Conservation (phyloP, 2,329 filamentous ascomycete genomes). For the Sphaerulina musiva region DNA sequence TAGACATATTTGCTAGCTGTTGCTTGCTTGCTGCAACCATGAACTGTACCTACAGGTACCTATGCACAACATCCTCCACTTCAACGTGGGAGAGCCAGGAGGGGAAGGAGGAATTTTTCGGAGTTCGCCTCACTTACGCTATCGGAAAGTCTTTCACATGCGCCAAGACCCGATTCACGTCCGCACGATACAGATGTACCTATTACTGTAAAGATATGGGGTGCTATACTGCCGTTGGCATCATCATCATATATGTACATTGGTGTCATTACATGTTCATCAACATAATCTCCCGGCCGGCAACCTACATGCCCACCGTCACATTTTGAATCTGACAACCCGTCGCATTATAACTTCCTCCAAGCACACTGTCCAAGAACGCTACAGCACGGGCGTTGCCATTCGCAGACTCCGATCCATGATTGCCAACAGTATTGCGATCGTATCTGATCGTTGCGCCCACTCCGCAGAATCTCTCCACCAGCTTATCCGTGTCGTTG, state of each 20-base stretch:
- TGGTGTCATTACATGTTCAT: background rate
- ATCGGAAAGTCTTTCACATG: background rate
- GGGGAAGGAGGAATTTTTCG: background rate
- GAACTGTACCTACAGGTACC: background rate
- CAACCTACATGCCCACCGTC: constrained; percentile 12
- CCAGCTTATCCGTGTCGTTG: constrained; percentile 40
- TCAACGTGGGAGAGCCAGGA: constrained; percentile 1
- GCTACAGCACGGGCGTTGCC: constrained; percentile 32
- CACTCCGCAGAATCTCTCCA: constrained; percentile 38
- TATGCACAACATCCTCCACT: constrained; percentile 1
- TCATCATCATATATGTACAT: background rate
- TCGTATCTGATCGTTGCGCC: constrained; percentile 42
- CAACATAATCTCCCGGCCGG: background rate
- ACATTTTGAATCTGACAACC: constrained; percentile 28
- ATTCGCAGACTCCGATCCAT: constrained; percentile 34
- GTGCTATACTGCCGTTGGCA: background rate
- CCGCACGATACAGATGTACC: too few species aligned
- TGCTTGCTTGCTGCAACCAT: background rate
- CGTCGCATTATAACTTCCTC: constrained; percentile 21
- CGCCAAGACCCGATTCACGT: too few species aligned
- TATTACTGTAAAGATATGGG: too few species aligned
- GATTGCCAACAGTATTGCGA: constrained; percentile 41
- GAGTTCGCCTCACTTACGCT: constrained; percentile 1
- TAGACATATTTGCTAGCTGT: background rate
- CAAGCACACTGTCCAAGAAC: constrained; percentile 24